Base-by-base conservation (phyloP, 257 asterid genomes). In the Jasminum sambac region DNA sequence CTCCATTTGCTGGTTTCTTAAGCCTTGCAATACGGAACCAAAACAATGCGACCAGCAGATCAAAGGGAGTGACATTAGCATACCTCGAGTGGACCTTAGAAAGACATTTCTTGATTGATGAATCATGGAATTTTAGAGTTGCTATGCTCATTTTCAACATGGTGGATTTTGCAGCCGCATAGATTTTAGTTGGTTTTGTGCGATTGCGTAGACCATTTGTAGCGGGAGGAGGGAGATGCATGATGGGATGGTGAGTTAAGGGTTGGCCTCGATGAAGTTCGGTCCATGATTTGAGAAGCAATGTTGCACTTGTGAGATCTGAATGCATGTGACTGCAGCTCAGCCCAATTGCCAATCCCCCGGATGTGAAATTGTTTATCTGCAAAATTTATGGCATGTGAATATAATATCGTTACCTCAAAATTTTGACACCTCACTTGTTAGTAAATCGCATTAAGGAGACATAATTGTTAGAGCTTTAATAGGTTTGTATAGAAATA, bases 301-400 rank as follows among this genome's bases (percentile, higher is more conserved):
- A 68, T 8, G 90, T 78, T 3, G 81, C 81, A 60, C 86, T 77
- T 43, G 95, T 86, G 41, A 83, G 72, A 79, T 88, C 92, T 57
- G 89, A 87, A 8, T 75, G 87, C 86, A 81, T 81, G 77, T 88
- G 95, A 19, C 67, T 76, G 79, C 89, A 88, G 86, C 95, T 88
- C 59, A 88, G 63, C 1, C 90, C 95, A 11, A 88, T 81, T 9
- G 90, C 92, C 23, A 88, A 30, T 1, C 86, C 95, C 9, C 95
- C 95, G 69, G 88, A 78, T 58, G 78, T 70, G 87, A 88, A 88
- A 64, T 76, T 80, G 64, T 75, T 86, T 68, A 88, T 73, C 95
- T 88, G 85, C 85, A 80, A n/a, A 36, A 55, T 13, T 41, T 8
- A 40, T 40, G 12, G 36, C 36, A 17, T n/a, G 23, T 19, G 11